Conservation (phyloP, 139 green algal species). For the Closterium sp. region DNA sequence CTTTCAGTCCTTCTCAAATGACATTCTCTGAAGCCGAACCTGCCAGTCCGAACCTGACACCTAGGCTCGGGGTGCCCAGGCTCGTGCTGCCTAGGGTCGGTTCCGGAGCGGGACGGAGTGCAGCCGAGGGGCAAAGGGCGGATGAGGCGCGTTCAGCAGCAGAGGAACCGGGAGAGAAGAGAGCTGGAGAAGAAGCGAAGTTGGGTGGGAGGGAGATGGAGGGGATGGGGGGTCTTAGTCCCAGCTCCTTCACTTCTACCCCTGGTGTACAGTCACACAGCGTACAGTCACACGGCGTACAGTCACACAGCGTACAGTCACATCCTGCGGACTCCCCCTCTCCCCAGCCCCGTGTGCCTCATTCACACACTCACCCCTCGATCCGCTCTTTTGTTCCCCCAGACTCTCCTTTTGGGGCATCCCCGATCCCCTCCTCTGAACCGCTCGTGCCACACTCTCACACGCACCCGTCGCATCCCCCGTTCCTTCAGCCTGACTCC, state of each 20-base stretch:
- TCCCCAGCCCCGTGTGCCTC: neutral
- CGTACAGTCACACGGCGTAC: neutral
- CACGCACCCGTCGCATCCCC: neutral
- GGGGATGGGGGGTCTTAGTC: neutral
- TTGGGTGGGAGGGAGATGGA: neutral
- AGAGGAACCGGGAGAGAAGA: neutral
- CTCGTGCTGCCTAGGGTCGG: too few relatives aligned
- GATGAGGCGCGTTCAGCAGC: neutral
- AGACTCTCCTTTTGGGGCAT: too few relatives aligned
- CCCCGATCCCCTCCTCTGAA: neutral
- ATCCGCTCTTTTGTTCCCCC: too few relatives aligned
- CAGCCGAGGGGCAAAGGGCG: too few relatives aligned
- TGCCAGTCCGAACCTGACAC: too few relatives aligned
- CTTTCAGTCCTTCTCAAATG: too few relatives aligned
- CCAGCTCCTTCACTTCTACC: neutral
- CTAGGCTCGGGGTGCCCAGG: too few relatives aligned
- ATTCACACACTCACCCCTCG: neutral
- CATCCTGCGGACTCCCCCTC: neutral
- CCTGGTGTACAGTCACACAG: neutral
- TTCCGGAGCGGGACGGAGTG: too few relatives aligned
- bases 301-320: neutral
- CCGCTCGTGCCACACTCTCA: neutral
- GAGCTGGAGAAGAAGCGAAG: too few relatives aligned
- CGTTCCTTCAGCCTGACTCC: neutral
- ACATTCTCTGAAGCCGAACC: too few relatives aligned